phyloP scores from a whole-genome alignment of 2,329 filamentous ascomycete species.

The Periconia sp. region DNA sequence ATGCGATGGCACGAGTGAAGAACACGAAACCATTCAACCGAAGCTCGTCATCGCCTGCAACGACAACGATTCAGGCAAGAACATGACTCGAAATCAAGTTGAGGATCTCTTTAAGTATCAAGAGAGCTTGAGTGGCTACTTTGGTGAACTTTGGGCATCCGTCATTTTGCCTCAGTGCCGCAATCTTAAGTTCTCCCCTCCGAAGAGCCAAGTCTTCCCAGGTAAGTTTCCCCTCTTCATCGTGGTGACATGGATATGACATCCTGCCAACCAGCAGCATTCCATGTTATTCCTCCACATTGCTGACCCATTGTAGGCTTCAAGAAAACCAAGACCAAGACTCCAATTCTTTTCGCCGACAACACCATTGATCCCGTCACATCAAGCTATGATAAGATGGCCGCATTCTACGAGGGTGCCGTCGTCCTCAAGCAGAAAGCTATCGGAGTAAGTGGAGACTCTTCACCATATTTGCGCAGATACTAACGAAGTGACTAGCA shows the following conservation, averaged over 20 bases:
- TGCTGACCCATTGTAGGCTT: slow-evolving; percentile 1
- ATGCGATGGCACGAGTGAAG: background rate
- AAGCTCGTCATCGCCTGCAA: slow-evolving; percentile 17
- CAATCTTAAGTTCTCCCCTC: slow-evolving; percentile 10
- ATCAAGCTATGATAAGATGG: slow-evolving; percentile 43
- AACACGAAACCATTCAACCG: background rate
- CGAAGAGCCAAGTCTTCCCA: slow-evolving; percentile 13
- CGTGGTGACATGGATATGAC: background rate
- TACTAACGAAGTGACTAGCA: too few relatives aligned
- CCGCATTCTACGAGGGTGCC: slow-evolving; percentile 46
- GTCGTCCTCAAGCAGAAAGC: slow-evolving; percentile 49
- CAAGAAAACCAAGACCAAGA: slow-evolving; percentile 4
- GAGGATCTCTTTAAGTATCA: slow-evolving; percentile 3
- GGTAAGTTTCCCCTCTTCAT: slow-evolving; percentile 5
- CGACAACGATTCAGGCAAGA: slow-evolving; percentile 12
- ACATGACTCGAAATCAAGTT: slow-evolving; percentile 7
- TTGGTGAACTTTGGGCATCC: slow-evolving; percentile 8
- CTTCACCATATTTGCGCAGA: too few relatives aligned
- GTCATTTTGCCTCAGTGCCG: slow-evolving; percentile 10
- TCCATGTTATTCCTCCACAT: background rate
- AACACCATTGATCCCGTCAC: slow-evolving; percentile 62
- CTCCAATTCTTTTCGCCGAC: slow-evolving; percentile 60
- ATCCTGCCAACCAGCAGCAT: too few relatives aligned
- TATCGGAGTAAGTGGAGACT: slow-evolving; percentile 8
- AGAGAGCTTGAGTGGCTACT: slow-evolving; percentile 7